These are phyloP conservation scores for Echinosophora koreensis DNA, from an alignment of 306 rosid genomes.

Conservation along the genomic window DNA sequence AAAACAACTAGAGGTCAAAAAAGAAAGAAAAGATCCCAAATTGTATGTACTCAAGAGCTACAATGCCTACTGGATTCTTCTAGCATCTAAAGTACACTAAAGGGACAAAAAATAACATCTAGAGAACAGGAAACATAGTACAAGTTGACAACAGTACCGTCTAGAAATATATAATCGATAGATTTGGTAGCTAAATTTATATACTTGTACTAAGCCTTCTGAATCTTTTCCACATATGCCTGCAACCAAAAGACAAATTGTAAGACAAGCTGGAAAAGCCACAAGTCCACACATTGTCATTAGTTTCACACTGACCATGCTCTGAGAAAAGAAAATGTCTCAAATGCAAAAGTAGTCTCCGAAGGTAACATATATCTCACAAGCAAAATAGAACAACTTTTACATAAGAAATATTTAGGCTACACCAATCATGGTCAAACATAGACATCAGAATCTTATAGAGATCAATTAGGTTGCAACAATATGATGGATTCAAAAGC, in stretches of 20 bases:
- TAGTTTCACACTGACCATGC: not conserved
- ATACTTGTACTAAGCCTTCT: slow-evolving; percentile 55
- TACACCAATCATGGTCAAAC: not conserved
- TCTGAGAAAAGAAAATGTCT: not conserved
- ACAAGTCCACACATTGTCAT: slow-evolving; percentile 18
- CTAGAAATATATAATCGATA: slow-evolving; percentile 3
- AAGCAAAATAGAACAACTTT: slow-evolving; percentile 7
- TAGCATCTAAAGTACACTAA: slow-evolving; percentile 40
- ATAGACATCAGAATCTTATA: not conserved
- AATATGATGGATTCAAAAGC: slow-evolving; percentile 3
- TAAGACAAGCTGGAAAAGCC: slow-evolving; percentile 20
- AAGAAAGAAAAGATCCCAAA: slow-evolving; percentile 6
- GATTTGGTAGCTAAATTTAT: slow-evolving; percentile 33
- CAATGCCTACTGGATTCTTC: slow-evolving; percentile 32
- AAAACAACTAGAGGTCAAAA: not conserved
- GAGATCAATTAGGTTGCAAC: slow-evolving; percentile 23
- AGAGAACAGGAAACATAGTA: slow-evolving; percentile 35
- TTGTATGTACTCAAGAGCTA: slow-evolving; percentile 34
- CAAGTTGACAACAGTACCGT: slow-evolving; percentile 32
- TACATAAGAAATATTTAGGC: not conserved
- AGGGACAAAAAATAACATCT: slow-evolving; percentile 1
- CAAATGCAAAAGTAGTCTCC: not conserved
- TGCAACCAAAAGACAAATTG: slow-evolving; percentile 50
- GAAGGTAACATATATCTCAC: slow-evolving; percentile 16
- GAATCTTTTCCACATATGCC: slow-evolving; percentile 81